These are phyloP conservation scores for Dactylellina drechsleri DNA, from an alignment of 2,329 filamentous ascomycete species.

Conservation along the genomic window DNA sequence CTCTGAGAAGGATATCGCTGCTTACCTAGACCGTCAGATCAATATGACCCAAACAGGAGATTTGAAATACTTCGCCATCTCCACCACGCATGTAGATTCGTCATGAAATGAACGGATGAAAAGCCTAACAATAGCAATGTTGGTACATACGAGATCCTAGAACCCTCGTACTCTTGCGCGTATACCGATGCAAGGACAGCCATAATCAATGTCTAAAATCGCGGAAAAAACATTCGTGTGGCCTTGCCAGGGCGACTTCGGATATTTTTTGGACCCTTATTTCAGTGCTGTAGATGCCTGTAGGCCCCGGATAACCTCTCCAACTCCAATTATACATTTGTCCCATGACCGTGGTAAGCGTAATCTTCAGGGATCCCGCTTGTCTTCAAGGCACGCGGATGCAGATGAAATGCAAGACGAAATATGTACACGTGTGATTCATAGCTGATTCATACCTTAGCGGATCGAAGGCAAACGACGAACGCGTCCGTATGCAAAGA, in stretches of 20 bases:
- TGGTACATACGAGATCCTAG: slow-evolving; percentile 22
- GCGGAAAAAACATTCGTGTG: slow-evolving; percentile 5
- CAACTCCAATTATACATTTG: slow-evolving; percentile 16
- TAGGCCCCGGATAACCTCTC: slow-evolving; percentile 21
- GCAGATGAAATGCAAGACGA: slow-evolving; percentile 26
- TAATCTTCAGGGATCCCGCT: slow-evolving; percentile 23
- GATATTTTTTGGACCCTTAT: slow-evolving; percentile 42
- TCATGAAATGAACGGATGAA: slow-evolving; percentile 13
- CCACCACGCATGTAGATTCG: slow-evolving; percentile 46
- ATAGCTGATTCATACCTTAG: slow-evolving; percentile 20
- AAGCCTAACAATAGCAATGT: slow-evolving; percentile 47
- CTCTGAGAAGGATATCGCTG: slow-evolving; percentile 21
- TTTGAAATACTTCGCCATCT: slow-evolving; percentile 53
- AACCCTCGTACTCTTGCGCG: slow-evolving; percentile 39
- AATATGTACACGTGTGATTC: slow-evolving; percentile 46
- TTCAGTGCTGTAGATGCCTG: slow-evolving; percentile 23
- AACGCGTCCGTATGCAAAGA: slow-evolving; percentile 9
- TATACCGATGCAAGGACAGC: slow-evolving; percentile 21
- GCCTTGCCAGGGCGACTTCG: slow-evolving; percentile 28
- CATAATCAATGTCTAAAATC: too few relatives aligned
- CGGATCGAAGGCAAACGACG: slow-evolving; percentile 31
- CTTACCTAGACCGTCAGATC: slow-evolving; percentile 51
- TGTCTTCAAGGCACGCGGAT: slow-evolving; percentile 31
- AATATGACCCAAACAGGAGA: slow-evolving; percentile 39
- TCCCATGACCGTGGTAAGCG: slow-evolving; percentile 43